These are phyloP conservation scores for Dionaea muscipula DNA, from an alignment of 179 eudicot species.

Conservation along the genomic window DNA sequence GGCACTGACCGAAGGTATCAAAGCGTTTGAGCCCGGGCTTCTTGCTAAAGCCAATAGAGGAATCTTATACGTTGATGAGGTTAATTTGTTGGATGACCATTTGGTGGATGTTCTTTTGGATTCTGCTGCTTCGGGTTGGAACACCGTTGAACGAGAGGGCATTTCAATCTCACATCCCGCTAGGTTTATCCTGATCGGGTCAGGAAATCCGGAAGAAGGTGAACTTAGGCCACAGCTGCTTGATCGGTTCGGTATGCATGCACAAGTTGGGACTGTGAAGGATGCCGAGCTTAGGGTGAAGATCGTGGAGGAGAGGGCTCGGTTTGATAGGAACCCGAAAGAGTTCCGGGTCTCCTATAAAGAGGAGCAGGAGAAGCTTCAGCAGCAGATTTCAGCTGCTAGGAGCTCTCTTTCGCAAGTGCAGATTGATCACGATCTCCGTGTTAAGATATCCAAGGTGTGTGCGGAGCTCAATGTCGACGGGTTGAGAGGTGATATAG, in stretches of 20 bases:
- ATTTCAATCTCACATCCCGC: constrained; percentile 96
- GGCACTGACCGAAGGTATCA: constrained; percentile 84
- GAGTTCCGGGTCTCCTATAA: constrained; percentile 57
- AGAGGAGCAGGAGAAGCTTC: constrained; percentile 68
- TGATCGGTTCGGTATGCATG: constrained; percentile 93
- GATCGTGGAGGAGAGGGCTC: constrained; percentile 83
- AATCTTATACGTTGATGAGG: constrained; percentile 87
- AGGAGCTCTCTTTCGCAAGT: constrained; percentile 51
- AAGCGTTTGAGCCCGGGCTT: constrained; percentile 96
- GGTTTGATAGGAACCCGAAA: constrained; percentile 71
- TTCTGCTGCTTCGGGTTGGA: constrained; percentile 97
- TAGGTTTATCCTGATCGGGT: constrained; percentile 75
- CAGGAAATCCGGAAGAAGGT: constrained; percentile 93
- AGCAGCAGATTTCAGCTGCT: constrained; percentile 49
- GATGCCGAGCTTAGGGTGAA: constrained; percentile 94
- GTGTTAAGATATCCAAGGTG: constrained; percentile 81
- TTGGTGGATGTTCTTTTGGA: constrained; percentile 84
- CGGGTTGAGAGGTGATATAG: constrained; percentile 92
- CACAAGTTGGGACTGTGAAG: constrained; percentile 82
- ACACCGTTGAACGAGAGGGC: constrained; percentile 87
- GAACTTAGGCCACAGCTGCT: constrained; percentile 84
- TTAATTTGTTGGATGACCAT: constrained; percentile 76
- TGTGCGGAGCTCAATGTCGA: constrained; percentile 90
- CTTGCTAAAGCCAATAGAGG: constrained; percentile 98
- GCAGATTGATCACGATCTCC: constrained; percentile 65